Conservation (phyloP, 306 rosid genomes). For the Pterocarpus macrocarpus region DNA sequence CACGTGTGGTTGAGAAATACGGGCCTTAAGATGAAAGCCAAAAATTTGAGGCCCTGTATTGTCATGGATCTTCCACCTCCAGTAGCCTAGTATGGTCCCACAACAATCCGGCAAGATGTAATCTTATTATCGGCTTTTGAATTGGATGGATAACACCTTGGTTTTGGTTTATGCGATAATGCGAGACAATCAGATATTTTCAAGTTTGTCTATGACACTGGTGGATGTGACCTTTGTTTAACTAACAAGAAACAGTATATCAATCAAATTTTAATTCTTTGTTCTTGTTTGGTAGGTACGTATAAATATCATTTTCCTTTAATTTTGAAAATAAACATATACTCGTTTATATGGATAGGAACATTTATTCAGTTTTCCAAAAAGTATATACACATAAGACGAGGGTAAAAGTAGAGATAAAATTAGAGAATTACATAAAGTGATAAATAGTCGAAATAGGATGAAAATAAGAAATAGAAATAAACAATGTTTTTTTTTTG, state of each 20-base stretch:
- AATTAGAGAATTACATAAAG: neutral
- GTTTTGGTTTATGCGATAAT: constrained; percentile 48
- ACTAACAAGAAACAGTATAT: constrained; percentile 47
- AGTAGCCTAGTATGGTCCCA: constrained; percentile 53
- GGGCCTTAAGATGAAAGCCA: constrained; percentile 43
- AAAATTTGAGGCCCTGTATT: constrained; percentile 41
- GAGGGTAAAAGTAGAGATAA: neutral
- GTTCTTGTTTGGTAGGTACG: constrained; percentile 37
- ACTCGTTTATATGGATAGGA: neutral
- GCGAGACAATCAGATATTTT: constrained; percentile 48
- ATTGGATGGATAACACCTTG: constrained; percentile 47
- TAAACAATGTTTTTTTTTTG: no score
- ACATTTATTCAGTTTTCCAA: no score
- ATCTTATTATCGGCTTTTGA: constrained; percentile 11
- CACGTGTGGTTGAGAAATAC: constrained; percentile 10
- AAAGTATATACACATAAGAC: neutral
- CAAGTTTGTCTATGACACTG: constrained; percentile 11
- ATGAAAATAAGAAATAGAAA: no score
- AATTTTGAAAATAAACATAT: neutral
- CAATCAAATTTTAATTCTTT: constrained; percentile 45
- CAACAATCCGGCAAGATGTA: constrained; percentile 33
- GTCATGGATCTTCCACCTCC: constrained; percentile 33
- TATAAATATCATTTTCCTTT: constrained; percentile 25
- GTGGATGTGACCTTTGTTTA: constrained; percentile 52
- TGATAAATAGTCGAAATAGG: neutral